Base-by-base conservation (phyloP, 768 basidiomycete species). In the Suillus paluster region DNA sequence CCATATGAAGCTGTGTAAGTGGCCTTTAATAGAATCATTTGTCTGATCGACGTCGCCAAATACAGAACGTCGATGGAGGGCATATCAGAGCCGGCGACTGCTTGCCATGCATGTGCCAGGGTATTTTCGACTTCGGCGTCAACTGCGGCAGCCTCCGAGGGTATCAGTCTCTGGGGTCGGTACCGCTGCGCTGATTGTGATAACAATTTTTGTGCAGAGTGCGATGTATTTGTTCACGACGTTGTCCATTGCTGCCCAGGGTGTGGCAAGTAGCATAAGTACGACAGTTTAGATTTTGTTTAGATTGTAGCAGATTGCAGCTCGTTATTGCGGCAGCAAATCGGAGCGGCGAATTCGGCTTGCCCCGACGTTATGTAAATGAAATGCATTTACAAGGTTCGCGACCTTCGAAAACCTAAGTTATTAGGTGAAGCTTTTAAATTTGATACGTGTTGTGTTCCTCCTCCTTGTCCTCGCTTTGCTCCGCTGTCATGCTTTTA, bases 221-320 rank as follows among this genome's bases (percentile, higher is more conserved):
- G 97, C 72, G 97, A 99, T 77, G 85, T 97, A 21, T 97, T 98
- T 70, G 88, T 98, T 5, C 97, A 99, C 68, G 94, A 97, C 64
- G 94, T 95, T 23, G 81, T 98, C 21, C 97, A 98, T 71, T 94
- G 92, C 63, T 99, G 97, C 79, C 95, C 97, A 0, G 92, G 91
- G 11, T 94, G 91, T 65, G 89, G 89, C 55, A 81, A 81, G 62
- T 83, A 76, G 85, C 41, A 76, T 76, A n/a, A n/a, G n/a, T n/a
- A 59, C 78, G 68, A 66, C 55, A 36, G 45, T 12, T 33, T 15
- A 21, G 23, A 48, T 39, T 10, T 39, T 23, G 25, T n/a, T n/a
- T n/a, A n/a, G n/a, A 10, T 12, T 30, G 30, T n/a, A 27, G 33
- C 21, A 19, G 6, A 41, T n/a, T 46, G 33, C 1, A 19, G 41